Evolutionary conservation across 257 asterid genomes (phyloP).

Genomic region (Handroanthus guayacan): DNA sequence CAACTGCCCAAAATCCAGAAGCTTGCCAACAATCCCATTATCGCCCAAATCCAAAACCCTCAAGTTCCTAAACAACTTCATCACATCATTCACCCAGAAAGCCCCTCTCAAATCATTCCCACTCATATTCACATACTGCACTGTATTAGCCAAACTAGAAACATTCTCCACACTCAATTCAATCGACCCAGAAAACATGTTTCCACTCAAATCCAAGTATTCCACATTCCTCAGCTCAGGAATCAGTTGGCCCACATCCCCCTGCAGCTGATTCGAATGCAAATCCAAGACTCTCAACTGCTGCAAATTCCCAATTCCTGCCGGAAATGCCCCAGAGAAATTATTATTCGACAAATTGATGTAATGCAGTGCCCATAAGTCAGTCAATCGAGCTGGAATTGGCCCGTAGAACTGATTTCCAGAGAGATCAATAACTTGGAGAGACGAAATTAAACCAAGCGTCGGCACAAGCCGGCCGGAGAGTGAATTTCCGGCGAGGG

Average conservation of each 20-base stretch:
- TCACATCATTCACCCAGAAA: conserved; percentile 48
- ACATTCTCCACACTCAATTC: conserved; percentile 52
- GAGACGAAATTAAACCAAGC: conserved; percentile 57
- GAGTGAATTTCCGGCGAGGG: conserved; percentile 67
- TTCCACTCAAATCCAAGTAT: conserved; percentile 72
- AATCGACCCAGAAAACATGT: conserved; percentile 62
- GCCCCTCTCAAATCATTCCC: conserved; percentile 63
- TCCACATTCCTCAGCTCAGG: conserved; percentile 65
- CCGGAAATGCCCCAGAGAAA: conserved; percentile 63
- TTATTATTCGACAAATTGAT: conserved; percentile 65
- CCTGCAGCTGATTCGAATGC: conserved; percentile 59
- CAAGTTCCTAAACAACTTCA: conserved; percentile 60
- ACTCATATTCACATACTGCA: conserved; percentile 59
- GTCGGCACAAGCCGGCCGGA: conserved; percentile 78
- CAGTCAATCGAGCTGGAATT: conserved; percentile 59
- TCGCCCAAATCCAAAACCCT: conserved; percentile 67
- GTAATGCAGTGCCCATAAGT: conserved; percentile 64
- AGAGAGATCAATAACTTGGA: conserved; percentile 76
- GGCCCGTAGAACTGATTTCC: conserved; percentile 74
- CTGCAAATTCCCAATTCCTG: conserved; percentile 61
- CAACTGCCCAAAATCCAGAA: conserved; percentile 54
- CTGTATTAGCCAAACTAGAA: conserved; percentile 68
- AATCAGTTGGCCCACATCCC: conserved; percentile 55
- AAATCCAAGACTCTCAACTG: conserved; percentile 75
- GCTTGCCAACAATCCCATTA: conserved; percentile 60